These are phyloP conservation scores for Trametes sanguinea DNA, from an alignment of 768 basidiomycete genomes.

Conservation along the genomic window DNA sequence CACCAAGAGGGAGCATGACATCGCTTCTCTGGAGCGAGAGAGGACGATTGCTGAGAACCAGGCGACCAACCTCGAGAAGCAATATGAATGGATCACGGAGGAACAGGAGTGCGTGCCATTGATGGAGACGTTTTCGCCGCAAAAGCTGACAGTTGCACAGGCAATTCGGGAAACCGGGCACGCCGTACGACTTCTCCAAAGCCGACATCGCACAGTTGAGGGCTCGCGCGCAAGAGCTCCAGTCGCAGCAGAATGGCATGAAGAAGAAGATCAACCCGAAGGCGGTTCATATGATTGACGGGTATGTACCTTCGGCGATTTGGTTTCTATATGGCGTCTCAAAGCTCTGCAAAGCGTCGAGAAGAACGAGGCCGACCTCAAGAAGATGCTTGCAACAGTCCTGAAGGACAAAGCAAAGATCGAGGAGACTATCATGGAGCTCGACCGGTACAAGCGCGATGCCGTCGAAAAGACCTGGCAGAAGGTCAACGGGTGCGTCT, in stretches of 20 bases:
- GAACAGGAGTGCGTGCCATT: slow-evolving; percentile 73
- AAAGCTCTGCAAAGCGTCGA: slow-evolving; percentile 64
- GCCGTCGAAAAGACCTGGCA: slow-evolving; percentile 94
- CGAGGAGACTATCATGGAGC: slow-evolving; percentile 87
- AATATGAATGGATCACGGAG: slow-evolving; percentile 85
- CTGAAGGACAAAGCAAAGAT: slow-evolving; percentile 94
- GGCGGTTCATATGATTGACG: slow-evolving; percentile 94
- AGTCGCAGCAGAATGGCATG: slow-evolving; percentile 78
- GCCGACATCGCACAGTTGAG: slow-evolving; percentile 61
- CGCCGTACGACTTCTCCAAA: slow-evolving; percentile 77
- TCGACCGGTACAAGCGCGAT: slow-evolving; percentile 93
- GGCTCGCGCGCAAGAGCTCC: slow-evolving; percentile 71
- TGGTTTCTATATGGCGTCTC: slow-evolving; percentile 4
- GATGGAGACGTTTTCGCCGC: not conserved
- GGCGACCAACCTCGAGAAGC: slow-evolving; percentile 72
- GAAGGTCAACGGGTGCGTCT: slow-evolving; percentile 84
- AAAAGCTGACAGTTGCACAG: slow-evolving; percentile 40
- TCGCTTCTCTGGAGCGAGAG: slow-evolving; percentile 65
- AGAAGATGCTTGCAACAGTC: slow-evolving; percentile 86
- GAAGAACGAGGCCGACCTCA: slow-evolving; percentile 85
- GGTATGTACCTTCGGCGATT: slow-evolving; percentile 48
- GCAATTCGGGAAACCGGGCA: slow-evolving; percentile 79
- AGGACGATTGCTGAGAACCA: slow-evolving; percentile 50
- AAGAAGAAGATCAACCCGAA: slow-evolving; percentile 97
- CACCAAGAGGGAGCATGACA: slow-evolving; percentile 70